These are phyloP conservation scores for Diaporthe citrichinensis DNA, from an alignment of 2,329 filamentous ascomycete genomes.

Conservation along the genomic window DNA sequence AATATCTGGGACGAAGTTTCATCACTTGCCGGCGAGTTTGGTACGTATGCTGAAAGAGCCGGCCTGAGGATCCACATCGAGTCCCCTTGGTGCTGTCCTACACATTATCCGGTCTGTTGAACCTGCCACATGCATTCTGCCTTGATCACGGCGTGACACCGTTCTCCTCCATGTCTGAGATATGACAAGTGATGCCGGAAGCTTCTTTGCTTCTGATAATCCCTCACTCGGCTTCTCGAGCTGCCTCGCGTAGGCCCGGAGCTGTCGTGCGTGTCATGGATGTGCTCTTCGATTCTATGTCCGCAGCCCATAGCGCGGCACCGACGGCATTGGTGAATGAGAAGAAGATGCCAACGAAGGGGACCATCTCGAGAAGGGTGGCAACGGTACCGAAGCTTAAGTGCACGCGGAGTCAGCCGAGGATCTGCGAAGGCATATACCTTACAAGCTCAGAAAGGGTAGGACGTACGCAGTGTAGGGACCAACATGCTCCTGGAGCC, in stretches of 20 bases:
- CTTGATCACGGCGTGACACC: background rate
- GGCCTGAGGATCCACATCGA: background rate
- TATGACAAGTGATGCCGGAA: background rate
- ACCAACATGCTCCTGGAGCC: slow-evolving; percentile 77
- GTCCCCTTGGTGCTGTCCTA: background rate
- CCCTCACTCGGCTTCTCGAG: slow-evolving; percentile 63
- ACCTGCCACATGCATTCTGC: slow-evolving; percentile 8
- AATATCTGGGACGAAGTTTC: background rate
- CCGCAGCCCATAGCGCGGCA: slow-evolving; percentile 93
- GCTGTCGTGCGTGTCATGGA: slow-evolving; percentile 65
- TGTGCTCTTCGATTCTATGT: slow-evolving; percentile 75
- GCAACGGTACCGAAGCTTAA: slow-evolving; percentile 80
- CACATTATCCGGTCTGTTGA: background rate
- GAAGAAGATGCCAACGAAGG: slow-evolving; percentile 85
- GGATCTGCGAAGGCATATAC: background rate
- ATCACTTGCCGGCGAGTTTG: background rate
- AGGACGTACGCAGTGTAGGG: slow-evolving; percentile 83
- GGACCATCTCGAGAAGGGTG: slow-evolving; percentile 87
- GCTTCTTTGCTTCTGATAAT: background rate
- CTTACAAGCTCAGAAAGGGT: slow-evolving; percentile 27
- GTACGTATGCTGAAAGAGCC: background rate
- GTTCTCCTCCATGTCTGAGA: background rate
- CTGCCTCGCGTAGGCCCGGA: slow-evolving; percentile 64
- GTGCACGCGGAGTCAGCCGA: slow-evolving; percentile 3
- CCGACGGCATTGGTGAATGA: slow-evolving; percentile 93